Conservation (phyloP, 345 rosid species). For the Pugionium cornutum region DNA sequence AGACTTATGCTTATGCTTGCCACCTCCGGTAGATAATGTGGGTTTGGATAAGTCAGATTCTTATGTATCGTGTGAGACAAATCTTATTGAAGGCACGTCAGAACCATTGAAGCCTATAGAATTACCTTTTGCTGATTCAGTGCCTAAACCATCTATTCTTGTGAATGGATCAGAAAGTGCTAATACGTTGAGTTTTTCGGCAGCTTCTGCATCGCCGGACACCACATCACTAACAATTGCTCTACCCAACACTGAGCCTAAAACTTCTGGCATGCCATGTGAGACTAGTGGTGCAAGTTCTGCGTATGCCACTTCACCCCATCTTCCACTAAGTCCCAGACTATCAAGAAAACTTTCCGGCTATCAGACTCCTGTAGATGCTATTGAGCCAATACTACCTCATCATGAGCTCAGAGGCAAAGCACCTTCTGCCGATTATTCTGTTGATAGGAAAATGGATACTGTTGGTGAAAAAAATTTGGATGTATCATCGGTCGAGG, state of each 20-base stretch:
- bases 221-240: conserved; percentile 37
- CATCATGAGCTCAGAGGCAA: conserved; percentile 46
- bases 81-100: conserved; percentile 47
- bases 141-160: conserved; percentile 41
- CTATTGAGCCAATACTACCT: conserved; percentile 47
- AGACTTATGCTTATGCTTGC: conserved; percentile 79
- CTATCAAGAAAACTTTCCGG: conserved; percentile 54
- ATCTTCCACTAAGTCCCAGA: conserved; percentile 61
- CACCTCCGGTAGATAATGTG: conserved; percentile 59
- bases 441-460: conserved; percentile 63
- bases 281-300: conserved; percentile 51
- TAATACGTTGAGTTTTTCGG: conserved; percentile 39
- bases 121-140: conserved; percentile 43
- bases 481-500: conserved; percentile 44
- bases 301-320: conserved; percentile 49
- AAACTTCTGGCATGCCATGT: conserved; percentile 44
- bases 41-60: conserved; percentile 60
- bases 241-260: conserved; percentile 46
- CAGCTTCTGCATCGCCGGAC: conserved; percentile 43
- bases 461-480: conserved; percentile 40
- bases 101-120: conserved; percentile 46
- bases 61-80: conserved; percentile 44
- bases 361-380: conserved; percentile 44
- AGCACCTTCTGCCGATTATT: conserved; percentile 49
- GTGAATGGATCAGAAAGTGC: conserved; percentile 41